These are phyloP conservation scores for Verticillium longisporum DNA, from an alignment of 2,329 filamentous ascomycete species.

Conservation along the genomic window DNA sequence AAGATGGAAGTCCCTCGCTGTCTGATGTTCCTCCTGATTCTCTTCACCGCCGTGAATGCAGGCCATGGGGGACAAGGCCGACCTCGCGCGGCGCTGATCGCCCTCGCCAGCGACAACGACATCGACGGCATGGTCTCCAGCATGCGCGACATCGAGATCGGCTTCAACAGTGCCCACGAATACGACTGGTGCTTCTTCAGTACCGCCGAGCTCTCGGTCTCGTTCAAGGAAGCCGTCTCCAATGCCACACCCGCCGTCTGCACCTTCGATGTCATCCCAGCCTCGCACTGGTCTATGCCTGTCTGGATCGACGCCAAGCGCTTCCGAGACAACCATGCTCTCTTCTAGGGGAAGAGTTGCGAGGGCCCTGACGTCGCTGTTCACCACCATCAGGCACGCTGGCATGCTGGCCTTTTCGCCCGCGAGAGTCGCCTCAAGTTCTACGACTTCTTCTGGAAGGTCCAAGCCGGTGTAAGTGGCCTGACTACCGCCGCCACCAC, in stretches of 20 bases:
- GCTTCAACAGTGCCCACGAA: slow-evolving; percentile 73
- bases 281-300: slow-evolving; percentile 71
- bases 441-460: slow-evolving; percentile 55
- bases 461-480: slow-evolving; percentile 50
- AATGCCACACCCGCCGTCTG: slow-evolving; percentile 66
- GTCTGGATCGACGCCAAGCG: slow-evolving; percentile 63
- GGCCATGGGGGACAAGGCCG: not conserved
- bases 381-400: slow-evolving; percentile 73
- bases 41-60: not conserved
- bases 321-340: slow-evolving; percentile 57
- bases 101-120: slow-evolving; percentile 67
- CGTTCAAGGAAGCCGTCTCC: slow-evolving; percentile 64
- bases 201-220: slow-evolving; percentile 67
- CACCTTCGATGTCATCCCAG: slow-evolving; percentile 65
- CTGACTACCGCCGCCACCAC: not conserved
- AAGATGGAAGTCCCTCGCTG: not conserved
- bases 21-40: not conserved
- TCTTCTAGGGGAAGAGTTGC: slow-evolving; percentile 57
- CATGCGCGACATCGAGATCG: slow-evolving; percentile 52
- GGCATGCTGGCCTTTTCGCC: slow-evolving; percentile 80
- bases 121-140: slow-evolving; percentile 59
- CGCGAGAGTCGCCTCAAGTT: slow-evolving; percentile 62
- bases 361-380: slow-evolving; percentile 51
- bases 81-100: slow-evolving; percentile 44
- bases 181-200: slow-evolving; percentile 91